Base-by-base conservation (phyloP, 2,329 filamentous ascomycete genomes). In the Arthrobotrys iridis region DNA sequence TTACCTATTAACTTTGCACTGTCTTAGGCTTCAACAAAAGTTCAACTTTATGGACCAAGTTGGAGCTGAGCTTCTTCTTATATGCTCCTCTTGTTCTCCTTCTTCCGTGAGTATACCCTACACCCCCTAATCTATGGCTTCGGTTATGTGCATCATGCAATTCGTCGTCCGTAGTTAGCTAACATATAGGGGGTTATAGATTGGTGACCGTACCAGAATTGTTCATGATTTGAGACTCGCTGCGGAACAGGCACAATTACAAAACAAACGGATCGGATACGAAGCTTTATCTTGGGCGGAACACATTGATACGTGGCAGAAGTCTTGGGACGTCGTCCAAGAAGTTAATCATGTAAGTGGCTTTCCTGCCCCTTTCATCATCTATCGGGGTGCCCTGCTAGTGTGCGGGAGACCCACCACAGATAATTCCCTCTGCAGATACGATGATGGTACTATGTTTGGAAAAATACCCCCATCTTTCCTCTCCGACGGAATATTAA, bases 41-140 rank as follows among this genome's bases (percentile, higher is more conserved):
- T 77, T 77, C 50, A 70, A 76, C 41, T 75, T 66, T 70, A 77
- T 77, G 76, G 67, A 76, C 62, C 71, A 77, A 67, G 71, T 77
- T 13, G 68, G 70, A 28, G 70, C 76, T 7, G 76, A 77, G 41
- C 63, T 77, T 57, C 73, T 77, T 59, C 70, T 77, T 15, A 63
- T 77, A 41, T 77, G 76, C 43, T 76, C 72, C 33, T 76, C 73
- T 77, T 77, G 76, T 73, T 76, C 72, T 68, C 76, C 76, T 45
- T 72, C 52, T 60, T 76, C 76, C 26, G 76, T 77, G 48, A 73
- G 76, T 73, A 59, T 20, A 40, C 60, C n/a, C 40, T 60, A 40
- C 24, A 10, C 4, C 30, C 18, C 13, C 10, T 22, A 15, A 62
- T 30, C 30, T 26, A 5, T 11, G 15, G 10, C 10, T 59, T 10